Percentiles rank a stretch among this genome's conserved stretches.
These are phyloP conservation scores for Kondoa subrosea DNA, from an alignment of 768 basidiomycete species.

Conservation along the genomic window DNA sequence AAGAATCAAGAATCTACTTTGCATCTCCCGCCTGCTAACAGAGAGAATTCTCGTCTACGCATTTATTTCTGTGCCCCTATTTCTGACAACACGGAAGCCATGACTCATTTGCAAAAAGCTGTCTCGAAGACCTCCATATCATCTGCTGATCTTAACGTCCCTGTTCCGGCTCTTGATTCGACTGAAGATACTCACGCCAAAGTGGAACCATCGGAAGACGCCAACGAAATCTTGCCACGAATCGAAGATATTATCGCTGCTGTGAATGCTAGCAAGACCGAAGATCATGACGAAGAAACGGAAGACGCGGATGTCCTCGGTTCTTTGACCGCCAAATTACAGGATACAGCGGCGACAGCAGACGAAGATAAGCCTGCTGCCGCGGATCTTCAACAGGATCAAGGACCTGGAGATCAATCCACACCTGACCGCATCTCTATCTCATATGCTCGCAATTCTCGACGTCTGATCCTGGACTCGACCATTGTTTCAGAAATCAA, in stretches of 20 bases:
- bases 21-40: constrained; percentile 13
- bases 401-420: constrained; percentile 10
- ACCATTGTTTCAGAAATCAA: constrained; percentile 65
- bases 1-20: neutral
- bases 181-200: neutral
- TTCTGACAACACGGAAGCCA: neutral
- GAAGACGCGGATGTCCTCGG: constrained; percentile 2
- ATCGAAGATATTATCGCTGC: neutral
- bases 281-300: constrained; percentile 3
- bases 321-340: neutral
- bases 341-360: neutral
- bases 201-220: neutral
- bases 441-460: constrained; percentile 75
- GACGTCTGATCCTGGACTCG: constrained; percentile 74
- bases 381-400: neutral
- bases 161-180: neutral
- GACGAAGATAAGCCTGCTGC: constrained; percentile 12
- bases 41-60: constrained; percentile 34
- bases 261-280: neutral
- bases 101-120: neutral
- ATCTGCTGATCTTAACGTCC: neutral
- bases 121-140: neutral
- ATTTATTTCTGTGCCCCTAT: constrained; percentile 32
- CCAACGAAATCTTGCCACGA: neutral
- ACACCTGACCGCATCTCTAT: constrained; percentile 50